phyloP scores from a whole-genome alignment of 257 asterid genomes.

The Ophiorrhiza pumila region DNA sequence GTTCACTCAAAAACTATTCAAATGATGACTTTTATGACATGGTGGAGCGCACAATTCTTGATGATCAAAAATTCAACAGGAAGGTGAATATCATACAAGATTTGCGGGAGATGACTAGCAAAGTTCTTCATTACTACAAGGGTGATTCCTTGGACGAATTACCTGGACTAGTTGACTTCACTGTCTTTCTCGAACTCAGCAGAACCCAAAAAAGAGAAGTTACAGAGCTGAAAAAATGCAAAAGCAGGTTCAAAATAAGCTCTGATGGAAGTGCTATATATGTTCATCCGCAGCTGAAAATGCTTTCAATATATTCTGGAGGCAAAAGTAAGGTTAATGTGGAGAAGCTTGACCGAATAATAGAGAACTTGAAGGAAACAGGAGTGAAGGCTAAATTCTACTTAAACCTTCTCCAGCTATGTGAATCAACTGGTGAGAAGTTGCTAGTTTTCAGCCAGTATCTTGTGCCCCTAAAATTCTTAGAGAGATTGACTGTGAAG shows the following conservation, averaged over 20 bases:
- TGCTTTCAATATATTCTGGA: slow-evolving; percentile 45
- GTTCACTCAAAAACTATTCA: slow-evolving; percentile 34
- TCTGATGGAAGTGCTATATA: slow-evolving; percentile 85
- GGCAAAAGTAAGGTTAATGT: slow-evolving; percentile 63
- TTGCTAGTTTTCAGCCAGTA: slow-evolving; percentile 82
- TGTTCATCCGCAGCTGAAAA: slow-evolving; percentile 61
- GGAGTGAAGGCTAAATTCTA: slow-evolving; percentile 83
- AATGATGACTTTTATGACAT: slow-evolving; percentile 65
- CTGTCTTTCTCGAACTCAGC: slow-evolving; percentile 65
- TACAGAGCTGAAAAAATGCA: slow-evolving; percentile 33
- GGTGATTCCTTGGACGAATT: slow-evolving; percentile 92
- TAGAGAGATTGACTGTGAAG: slow-evolving; percentile 73
- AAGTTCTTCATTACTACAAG: slow-evolving; percentile 79
- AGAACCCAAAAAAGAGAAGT: slow-evolving; percentile 47
- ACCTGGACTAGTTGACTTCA: slow-evolving; percentile 84
- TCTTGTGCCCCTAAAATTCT: slow-evolving; percentile 70
- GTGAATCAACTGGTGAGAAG: slow-evolving; percentile 74
- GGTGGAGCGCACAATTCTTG: slow-evolving; percentile 63
- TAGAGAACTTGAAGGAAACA: slow-evolving; percentile 47
- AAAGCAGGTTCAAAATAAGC: slow-evolving; percentile 53
- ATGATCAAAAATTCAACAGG: slow-evolving; percentile 54
- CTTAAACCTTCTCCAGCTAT: slow-evolving; percentile 68
- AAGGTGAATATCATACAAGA: slow-evolving; percentile 77
- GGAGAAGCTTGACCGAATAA: slow-evolving; percentile 46
- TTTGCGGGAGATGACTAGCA: slow-evolving; percentile 75